A percentile compares a stretch with the other conserved stretches of the same genome.
Evolutionary conservation across 768 basidiomycete species (phyloP).

Genomic region (Suillus sp.): DNA sequence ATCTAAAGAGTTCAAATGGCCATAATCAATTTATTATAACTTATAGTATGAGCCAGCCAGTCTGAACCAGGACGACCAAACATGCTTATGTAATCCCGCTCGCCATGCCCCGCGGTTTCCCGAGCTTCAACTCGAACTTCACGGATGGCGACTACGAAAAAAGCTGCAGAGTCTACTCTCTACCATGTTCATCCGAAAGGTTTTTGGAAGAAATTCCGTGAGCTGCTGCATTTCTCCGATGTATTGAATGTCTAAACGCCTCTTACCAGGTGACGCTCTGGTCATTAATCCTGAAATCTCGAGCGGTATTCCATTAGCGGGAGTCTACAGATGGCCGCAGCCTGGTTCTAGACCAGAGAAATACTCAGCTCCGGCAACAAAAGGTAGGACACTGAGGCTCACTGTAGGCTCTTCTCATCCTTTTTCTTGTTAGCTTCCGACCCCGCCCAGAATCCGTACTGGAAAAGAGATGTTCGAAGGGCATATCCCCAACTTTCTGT

Average conservation of each 20-base stretch:
- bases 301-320: conserved; percentile 79
- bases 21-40: too few relatives aligned
- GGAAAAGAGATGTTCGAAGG: conserved; percentile 93
- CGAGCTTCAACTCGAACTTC: conserved; percentile 13
- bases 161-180: conserved; percentile 82
- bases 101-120: conserved; percentile 2
- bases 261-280: conserved; percentile 68
- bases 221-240: conserved; percentile 32
- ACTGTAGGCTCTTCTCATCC: neutral
- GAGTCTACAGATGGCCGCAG: conserved; percentile 76
- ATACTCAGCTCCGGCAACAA: conserved; percentile 86
- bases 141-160: conserved; percentile 67
- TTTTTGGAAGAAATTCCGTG: conserved; percentile 97
- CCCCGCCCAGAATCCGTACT: conserved; percentile 89
- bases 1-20: neutral
- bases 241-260: conserved; percentile 11
- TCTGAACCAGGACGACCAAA: too few relatives aligned
- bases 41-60: too few relatives aligned
- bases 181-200: conserved; percentile 90
- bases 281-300: conserved; percentile 92
- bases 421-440: conserved; percentile 64
- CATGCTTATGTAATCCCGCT: neutral
- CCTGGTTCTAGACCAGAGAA: conserved; percentile 87
- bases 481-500: conserved; percentile 91
- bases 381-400: conserved; percentile 54